These are phyloP conservation scores for Hyparrhenia diplandra DNA, from an alignment of 176 grass and related monocot genomes.

Conservation along the genomic window DNA sequence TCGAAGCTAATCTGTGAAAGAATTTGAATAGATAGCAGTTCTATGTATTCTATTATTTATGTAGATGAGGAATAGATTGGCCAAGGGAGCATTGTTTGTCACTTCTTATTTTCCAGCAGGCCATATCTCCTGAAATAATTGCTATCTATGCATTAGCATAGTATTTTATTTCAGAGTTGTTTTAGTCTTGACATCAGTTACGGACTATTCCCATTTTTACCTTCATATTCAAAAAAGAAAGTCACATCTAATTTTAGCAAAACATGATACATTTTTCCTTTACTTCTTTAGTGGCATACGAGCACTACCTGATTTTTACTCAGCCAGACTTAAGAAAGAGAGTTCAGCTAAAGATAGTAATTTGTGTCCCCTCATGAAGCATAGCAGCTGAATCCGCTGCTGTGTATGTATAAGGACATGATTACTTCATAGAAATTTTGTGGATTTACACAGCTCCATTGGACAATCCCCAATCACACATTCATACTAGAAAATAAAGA, in stretches of 20 bases:
- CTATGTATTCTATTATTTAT: background rate
- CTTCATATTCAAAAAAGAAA: background rate
- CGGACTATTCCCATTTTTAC: background rate
- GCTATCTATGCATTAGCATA: background rate
- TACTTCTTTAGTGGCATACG: background rate
- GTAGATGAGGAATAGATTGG: background rate
- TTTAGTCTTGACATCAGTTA: background rate
- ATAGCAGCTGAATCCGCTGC: background rate
- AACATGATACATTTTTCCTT: background rate
- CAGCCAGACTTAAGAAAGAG: background rate
- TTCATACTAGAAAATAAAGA: background rate
- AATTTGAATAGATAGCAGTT: background rate
- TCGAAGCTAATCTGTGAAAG: background rate
- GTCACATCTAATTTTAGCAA: background rate
- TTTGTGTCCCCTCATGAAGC: background rate
- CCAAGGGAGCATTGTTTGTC: too few species aligned
- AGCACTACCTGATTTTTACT: background rate
- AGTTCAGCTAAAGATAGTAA: background rate
- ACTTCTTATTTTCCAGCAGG: background rate
- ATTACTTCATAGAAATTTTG: background rate
- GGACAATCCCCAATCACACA: too few species aligned
- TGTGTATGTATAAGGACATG: background rate
- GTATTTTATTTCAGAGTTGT: background rate
- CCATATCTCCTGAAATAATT: background rate
- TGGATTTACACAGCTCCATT: background rate